Evolutionary conservation across 805 yeast species (phyloP).

Genomic region (Starmerella bombicola): DNA sequence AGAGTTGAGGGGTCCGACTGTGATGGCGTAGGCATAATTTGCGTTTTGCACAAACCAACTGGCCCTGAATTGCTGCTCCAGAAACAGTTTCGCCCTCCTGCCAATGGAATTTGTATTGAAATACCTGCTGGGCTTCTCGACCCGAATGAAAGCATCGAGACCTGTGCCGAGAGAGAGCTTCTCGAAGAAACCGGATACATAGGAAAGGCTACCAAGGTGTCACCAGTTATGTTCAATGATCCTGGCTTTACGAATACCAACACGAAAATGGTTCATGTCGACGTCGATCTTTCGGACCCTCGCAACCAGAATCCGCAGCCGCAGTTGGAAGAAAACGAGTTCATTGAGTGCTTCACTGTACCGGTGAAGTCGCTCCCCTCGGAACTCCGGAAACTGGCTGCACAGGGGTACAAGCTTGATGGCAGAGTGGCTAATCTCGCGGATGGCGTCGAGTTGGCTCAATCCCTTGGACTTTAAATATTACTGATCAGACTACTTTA

Average conservation of each 20-base stretch:
- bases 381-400: constrained; percentile 39
- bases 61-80: constrained; percentile 53
- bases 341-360: constrained; percentile 67
- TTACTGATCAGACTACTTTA: no score
- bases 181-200: constrained; percentile 87
- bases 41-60: constrained; percentile 44
- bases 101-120: constrained; percentile 76
- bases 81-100: constrained; percentile 90
- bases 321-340: constrained; percentile 75
- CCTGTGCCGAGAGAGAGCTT: constrained; percentile 78
- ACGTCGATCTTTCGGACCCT: constrained; percentile 54
- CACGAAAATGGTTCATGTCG: constrained; percentile 62
- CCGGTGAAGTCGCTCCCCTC: constrained; percentile 49
- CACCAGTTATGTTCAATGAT: constrained; percentile 52
- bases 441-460: constrained; percentile 57
- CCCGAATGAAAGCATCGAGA: constrained; percentile 60
- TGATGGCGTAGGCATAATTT: constrained; percentile 88
- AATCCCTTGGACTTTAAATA: constrained; percentile 12
- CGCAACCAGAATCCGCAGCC: constrained; percentile 51
- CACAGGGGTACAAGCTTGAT: constrained; percentile 67
- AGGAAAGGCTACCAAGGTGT: constrained; percentile 42
- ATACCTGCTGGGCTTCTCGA: constrained; percentile 93
- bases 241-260: constrained; percentile 90
- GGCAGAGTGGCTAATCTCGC: constrained; percentile 82
- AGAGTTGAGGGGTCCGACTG: constrained; percentile 47